Conservation (phyloP, 2,329 filamentous ascomycete species). For the Ophiobolus disseminans region DNA sequence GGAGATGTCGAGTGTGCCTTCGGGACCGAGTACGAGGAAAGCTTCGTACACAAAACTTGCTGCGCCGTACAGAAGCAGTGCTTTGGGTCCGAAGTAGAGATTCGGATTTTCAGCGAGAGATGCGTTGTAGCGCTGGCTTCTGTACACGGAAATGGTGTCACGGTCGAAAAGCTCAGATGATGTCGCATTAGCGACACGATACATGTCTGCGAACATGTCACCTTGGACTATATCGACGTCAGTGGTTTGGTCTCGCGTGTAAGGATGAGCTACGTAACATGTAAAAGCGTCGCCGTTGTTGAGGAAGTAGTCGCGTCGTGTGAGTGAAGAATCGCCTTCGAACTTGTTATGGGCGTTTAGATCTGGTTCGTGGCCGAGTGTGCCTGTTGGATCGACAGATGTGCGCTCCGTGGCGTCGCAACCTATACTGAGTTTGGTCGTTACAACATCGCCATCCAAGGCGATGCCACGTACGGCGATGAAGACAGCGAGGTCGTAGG, state of each 20-base stretch:
- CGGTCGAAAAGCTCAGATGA: slow-evolving; percentile 46
- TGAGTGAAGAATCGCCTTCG: slow-evolving; percentile 50
- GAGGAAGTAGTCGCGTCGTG: slow-evolving; percentile 51
- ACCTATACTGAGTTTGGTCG: slow-evolving; percentile 54
- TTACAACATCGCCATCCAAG: slow-evolving; percentile 51
- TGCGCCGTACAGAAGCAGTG: slow-evolving; percentile 51
- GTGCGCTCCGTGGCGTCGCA: slow-evolving; percentile 54
- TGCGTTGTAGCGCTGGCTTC: slow-evolving; percentile 51
- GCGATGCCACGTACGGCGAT: slow-evolving; percentile 51
- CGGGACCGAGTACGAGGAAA: slow-evolving; percentile 41
- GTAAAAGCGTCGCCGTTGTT: slow-evolving; percentile 44
- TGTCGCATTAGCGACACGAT: slow-evolving; percentile 30
- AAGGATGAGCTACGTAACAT: too few species aligned
- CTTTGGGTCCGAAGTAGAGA: slow-evolving; percentile 53
- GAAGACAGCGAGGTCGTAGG: slow-evolving; percentile 51
- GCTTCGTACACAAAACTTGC: slow-evolving; percentile 55
- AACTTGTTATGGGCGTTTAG: slow-evolving; percentile 56
- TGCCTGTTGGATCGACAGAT: slow-evolving; percentile 23
- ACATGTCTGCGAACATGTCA: slow-evolving; percentile 51
- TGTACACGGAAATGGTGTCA: slow-evolving; percentile 48
- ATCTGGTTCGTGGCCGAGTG: slow-evolving; percentile 48
- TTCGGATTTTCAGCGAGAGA: slow-evolving; percentile 48
- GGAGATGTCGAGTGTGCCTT: slow-evolving; percentile 23
- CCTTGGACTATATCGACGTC: too few species aligned
- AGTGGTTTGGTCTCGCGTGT: too few species aligned